These are phyloP conservation scores for Hortiboletus flavorubellus DNA, from an alignment of 768 basidiomycete genomes.

Conservation along the genomic window DNA sequence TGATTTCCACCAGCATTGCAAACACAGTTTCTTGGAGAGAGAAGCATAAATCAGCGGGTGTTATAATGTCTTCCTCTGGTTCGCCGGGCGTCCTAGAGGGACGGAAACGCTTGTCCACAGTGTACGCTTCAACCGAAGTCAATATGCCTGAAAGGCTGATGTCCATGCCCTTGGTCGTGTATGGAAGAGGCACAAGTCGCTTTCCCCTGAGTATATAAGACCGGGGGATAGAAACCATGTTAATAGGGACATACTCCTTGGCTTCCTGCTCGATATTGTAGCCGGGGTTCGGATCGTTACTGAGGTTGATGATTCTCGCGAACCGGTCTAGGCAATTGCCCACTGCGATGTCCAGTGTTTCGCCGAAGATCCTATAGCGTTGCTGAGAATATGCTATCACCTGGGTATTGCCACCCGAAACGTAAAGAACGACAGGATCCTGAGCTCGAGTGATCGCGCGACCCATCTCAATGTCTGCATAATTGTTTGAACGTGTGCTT, in stretches of 20 bases:
- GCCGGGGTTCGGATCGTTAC: slow-evolving; percentile 94
- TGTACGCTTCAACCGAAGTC: slow-evolving; percentile 84
- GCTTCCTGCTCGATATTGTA: slow-evolving; percentile 98
- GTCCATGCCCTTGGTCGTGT: slow-evolving; percentile 99
- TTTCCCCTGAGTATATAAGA: slow-evolving; percentile 58
- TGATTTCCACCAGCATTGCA: slow-evolving; percentile 98
- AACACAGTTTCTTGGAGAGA: slow-evolving; percentile 96
- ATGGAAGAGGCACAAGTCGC: slow-evolving; percentile 79
- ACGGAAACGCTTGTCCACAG: slow-evolving; percentile 81
- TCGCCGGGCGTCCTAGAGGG: slow-evolving; percentile 38
- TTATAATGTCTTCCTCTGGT: slow-evolving; percentile 65
- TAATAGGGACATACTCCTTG: slow-evolving; percentile 57
- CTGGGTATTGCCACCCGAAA: slow-evolving; percentile 98
- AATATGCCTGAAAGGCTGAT: slow-evolving; percentile 93
- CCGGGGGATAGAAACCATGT: not conserved
- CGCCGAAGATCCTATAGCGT: slow-evolving; percentile 97
- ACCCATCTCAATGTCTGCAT: slow-evolving; percentile 96
- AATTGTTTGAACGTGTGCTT: not conserved
- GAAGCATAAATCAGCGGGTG: slow-evolving; percentile 94
- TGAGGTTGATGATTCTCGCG: slow-evolving; percentile 88
- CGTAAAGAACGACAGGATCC: slow-evolving; percentile 96
- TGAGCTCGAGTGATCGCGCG: slow-evolving; percentile 90
- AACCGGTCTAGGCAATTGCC: slow-evolving; percentile 98
- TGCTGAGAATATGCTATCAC: slow-evolving; percentile 98
- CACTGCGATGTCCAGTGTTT: slow-evolving; percentile 98